phyloP scores from a whole-genome alignment of 2,329 filamentous ascomycete genomes.

The Cladobotryum protrusum region DNA sequence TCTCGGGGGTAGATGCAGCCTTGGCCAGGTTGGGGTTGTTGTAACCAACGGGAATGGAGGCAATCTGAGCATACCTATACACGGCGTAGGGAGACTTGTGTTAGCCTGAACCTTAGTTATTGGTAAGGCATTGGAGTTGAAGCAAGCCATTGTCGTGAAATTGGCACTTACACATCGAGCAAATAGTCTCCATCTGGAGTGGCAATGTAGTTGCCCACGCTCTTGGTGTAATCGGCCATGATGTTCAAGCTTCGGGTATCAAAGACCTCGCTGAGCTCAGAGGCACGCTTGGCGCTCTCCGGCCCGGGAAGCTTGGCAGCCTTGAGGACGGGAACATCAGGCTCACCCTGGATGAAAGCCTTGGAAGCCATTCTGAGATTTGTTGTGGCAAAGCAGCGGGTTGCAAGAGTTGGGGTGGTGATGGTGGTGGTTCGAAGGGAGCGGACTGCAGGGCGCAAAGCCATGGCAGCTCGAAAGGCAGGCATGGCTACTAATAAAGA shows the following conservation, averaged over 20 bases:
- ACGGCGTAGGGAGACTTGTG: neutral
- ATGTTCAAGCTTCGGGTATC: conserved; percentile 83
- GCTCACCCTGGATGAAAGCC: conserved; percentile 44
- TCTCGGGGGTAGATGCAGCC: conserved; percentile 68
- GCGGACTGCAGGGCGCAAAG: conserved; percentile 7
- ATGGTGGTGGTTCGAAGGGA: conserved; percentile 1
- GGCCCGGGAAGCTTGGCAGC: conserved; percentile 65
- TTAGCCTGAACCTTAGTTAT: neutral
- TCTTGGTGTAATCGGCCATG: conserved; percentile 68
- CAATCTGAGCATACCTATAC: conserved; percentile 76
- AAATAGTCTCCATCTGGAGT: conserved; percentile 66
- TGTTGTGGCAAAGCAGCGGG: conserved; percentile 20
- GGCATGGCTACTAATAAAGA: conserved; percentile 14
- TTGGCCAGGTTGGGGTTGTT: conserved; percentile 74
- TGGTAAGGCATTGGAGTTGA: neutral
- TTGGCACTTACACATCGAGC: conserved; percentile 57
- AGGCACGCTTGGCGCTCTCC: conserved; percentile 60
- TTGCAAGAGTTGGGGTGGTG: conserved; percentile 13
- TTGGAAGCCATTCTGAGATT: conserved; percentile 26
- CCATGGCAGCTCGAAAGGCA: conserved; percentile 24
- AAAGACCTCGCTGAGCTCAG: conserved; percentile 71
- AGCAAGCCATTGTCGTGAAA: neutral
- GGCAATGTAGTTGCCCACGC: conserved; percentile 73
- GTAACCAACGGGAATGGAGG: conserved; percentile 87
- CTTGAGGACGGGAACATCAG: conserved; percentile 46